phyloP scores from a whole-genome alignment of 305 asterid species.

The Fraxinus angustifolia region DNA sequence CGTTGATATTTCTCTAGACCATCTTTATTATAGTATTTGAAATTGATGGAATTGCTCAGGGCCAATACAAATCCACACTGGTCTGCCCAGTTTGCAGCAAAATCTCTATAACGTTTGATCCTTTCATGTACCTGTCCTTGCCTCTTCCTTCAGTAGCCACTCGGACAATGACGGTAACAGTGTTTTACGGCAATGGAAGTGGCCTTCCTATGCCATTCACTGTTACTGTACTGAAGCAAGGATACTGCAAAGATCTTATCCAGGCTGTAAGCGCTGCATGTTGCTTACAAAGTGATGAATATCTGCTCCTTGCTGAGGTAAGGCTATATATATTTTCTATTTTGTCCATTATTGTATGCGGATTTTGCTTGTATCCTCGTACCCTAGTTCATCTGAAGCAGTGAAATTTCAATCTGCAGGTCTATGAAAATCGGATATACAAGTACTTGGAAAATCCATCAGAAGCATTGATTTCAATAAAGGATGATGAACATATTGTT shows the following conservation, averaged over 20 bases:
- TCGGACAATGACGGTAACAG: slow-evolving; percentile 64
- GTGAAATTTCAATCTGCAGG: slow-evolving; percentile 41
- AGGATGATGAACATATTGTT: slow-evolving; percentile 83
- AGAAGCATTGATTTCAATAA: slow-evolving; percentile 54
- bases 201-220: slow-evolving; percentile 92
- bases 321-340: slow-evolving; percentile 9
- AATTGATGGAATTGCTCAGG: slow-evolving; percentile 46
- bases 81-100: slow-evolving; percentile 81
- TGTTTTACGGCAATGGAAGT: slow-evolving; percentile 83
- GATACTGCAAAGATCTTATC: slow-evolving; percentile 70
- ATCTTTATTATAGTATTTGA: slow-evolving; percentile 15
- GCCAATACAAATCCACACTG: slow-evolving; percentile 91
- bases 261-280: slow-evolving; percentile 62
- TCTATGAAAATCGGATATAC: slow-evolving; percentile 65
- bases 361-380: slow-evolving; percentile 14
- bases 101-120: slow-evolving; percentile 88
- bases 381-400: slow-evolving; percentile 23
- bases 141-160: slow-evolving; percentile 93
- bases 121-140: slow-evolving; percentile 92
- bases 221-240: slow-evolving; percentile 69
- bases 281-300: slow-evolving; percentile 68
- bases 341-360: slow-evolving; percentile 1
- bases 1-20: slow-evolving; percentile 5
- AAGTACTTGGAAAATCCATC: slow-evolving; percentile 82
- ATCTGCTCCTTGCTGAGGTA: slow-evolving; percentile 89